A percentile compares a stretch with the other conserved stretches of the same genome.
These are phyloP conservation scores for Entophlyctis helioformis DNA, from an alignment of 192 early-diverging fungal species.

Conservation along the genomic window DNA sequence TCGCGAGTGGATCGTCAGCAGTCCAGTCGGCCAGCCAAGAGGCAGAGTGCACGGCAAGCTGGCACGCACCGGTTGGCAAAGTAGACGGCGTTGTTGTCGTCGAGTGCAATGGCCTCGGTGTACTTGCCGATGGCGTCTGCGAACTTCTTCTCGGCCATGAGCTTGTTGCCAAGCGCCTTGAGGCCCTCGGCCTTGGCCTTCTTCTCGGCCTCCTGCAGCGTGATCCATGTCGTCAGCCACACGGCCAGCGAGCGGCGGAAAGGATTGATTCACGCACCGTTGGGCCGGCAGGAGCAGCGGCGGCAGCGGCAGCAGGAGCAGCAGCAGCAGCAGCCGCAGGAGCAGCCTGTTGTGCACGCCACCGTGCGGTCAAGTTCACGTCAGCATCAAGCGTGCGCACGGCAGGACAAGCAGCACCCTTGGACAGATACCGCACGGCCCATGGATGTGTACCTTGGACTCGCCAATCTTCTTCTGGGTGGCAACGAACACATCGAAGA, in stretches of 20 bases:
- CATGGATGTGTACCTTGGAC: too few species aligned
- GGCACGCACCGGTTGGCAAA: slow-evolving; percentile 76
- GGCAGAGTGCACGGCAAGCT: background rate
- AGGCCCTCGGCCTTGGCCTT: slow-evolving; percentile 77
- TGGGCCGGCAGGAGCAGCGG: too few species aligned
- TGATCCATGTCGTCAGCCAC: too few species aligned
- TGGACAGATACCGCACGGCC: too few species aligned
- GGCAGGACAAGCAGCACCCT: too few species aligned
- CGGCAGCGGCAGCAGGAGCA: too few species aligned
- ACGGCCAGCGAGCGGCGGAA: too few species aligned
- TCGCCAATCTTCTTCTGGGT: slow-evolving; percentile 71
- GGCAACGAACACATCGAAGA: slow-evolving; percentile 85
- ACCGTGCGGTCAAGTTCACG: too few species aligned
- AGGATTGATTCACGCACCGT: too few species aligned
- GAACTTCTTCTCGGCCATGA: slow-evolving; percentile 74
- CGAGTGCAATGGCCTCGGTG: slow-evolving; percentile 79
- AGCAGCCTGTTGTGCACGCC: too few species aligned
- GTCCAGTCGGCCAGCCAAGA: background rate
- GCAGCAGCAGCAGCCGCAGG: too few species aligned
- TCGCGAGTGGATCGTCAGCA: background rate
- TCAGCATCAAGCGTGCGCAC: too few species aligned
- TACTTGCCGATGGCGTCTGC: slow-evolving; percentile 77
- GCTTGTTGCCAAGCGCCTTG: slow-evolving; percentile 81
- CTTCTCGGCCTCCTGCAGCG: slow-evolving; percentile 36
- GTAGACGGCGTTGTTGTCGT: slow-evolving; percentile 82